Conservation (phyloP, 2,329 filamentous ascomycete species). For the Alternaria novae-zelandiae region DNA sequence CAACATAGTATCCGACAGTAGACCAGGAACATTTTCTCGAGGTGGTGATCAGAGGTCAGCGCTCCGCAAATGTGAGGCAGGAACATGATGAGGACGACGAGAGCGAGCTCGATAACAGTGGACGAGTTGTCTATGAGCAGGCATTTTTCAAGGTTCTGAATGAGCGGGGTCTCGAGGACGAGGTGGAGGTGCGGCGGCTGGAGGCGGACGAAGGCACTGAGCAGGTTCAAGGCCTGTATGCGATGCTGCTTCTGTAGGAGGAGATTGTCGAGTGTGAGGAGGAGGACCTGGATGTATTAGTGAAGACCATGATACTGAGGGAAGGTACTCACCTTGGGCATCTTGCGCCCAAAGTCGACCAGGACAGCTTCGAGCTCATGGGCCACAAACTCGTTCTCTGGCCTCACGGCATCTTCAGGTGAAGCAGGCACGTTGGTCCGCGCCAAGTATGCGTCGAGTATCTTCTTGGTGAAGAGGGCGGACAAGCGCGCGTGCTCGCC, state of each 20-base stretch:
- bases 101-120: conserved; percentile 74
- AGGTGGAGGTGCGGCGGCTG: conserved; percentile 81
- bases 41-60: conserved; percentile 63
- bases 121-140: conserved; percentile 80
- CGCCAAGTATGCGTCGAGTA: conserved; percentile 53
- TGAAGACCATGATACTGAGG: not conserved
- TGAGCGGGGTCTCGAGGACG: conserved; percentile 73
- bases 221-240: conserved; percentile 67
- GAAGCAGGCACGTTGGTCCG: conserved; percentile 49
- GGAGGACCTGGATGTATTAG: conserved; percentile 62
- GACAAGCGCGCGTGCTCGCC: conserved; percentile 53
- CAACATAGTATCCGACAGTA: conserved; percentile 82
- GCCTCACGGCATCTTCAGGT: conserved; percentile 47
- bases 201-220: conserved; percentile 75
- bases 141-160: conserved; percentile 74
- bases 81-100: conserved; percentile 81
- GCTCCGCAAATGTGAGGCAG: conserved; percentile 80
- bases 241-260: conserved; percentile 70
- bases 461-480: conserved; percentile 62
- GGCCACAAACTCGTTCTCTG: conserved; percentile 55
- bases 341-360: conserved; percentile 67
- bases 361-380: conserved; percentile 61
- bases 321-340: conserved; percentile 61
- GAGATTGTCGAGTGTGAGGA: conserved; percentile 69
- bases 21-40: conserved; percentile 79